Conservation (phyloP, 139 green algal genomes). For the Coelastrella sp. region DNA sequence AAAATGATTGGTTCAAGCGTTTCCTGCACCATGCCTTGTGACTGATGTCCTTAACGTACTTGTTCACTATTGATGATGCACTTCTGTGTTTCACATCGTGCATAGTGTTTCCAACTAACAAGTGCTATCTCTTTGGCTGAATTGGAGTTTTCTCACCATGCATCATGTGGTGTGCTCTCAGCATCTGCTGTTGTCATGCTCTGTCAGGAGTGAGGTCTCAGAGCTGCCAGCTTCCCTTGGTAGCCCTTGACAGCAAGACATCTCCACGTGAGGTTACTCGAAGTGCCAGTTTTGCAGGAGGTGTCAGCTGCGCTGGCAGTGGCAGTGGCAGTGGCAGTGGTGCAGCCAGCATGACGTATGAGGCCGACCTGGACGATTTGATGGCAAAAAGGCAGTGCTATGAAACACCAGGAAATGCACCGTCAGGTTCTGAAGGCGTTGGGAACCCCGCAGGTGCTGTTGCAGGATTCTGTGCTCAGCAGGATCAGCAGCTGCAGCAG, state of each 20-base stretch:
- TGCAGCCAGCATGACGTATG: neutral
- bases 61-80: too few species aligned
- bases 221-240: conserved; percentile 4
- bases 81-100: too few species aligned
- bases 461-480: neutral
- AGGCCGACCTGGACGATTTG: neutral
- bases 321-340: conserved; percentile 19
- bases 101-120: too few species aligned
- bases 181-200: neutral
- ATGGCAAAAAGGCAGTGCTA: conserved; percentile 7
- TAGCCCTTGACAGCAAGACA: neutral
- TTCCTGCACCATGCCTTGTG: too few species aligned
- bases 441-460: neutral
- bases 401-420: neutral
- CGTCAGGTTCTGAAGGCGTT: neutral
- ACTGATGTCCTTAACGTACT: too few species aligned
- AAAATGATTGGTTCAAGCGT: too few species aligned
- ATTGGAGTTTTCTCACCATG: too few species aligned
- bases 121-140: too few species aligned
- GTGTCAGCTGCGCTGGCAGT: neutral
- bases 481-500: conserved; percentile 12
- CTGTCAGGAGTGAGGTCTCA: neutral
- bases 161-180: too few species aligned
- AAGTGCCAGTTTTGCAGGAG: conserved; percentile 3
- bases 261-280: neutral